phyloP scores from a whole-genome alignment of 768 basidiomycete species.

The Russula lepida region DNA sequence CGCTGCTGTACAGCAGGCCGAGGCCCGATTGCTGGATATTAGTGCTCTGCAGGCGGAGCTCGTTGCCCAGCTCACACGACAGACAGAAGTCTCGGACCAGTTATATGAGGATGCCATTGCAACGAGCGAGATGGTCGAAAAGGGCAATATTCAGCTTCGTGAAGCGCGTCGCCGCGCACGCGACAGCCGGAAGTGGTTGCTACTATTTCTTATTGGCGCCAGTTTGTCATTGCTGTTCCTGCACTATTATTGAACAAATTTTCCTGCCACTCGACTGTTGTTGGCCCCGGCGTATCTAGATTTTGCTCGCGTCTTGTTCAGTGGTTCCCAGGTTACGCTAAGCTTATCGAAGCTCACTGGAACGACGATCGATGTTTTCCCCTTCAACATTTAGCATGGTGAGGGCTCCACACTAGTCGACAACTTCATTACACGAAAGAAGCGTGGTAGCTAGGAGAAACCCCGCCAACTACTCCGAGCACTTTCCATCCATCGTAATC shows the following conservation, averaged over 20 bases:
- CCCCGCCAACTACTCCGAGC: not conserved
- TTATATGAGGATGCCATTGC: constrained; percentile 92
- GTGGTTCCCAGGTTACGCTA: not conserved
- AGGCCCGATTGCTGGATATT: constrained; percentile 87
- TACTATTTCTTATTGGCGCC: constrained; percentile 88
- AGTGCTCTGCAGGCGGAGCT: constrained; percentile 89
- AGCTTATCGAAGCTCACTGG: not conserved
- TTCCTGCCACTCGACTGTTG: not conserved
- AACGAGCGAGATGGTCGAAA: constrained; percentile 76
- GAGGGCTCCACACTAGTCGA: not conserved
- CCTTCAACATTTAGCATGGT: not conserved
- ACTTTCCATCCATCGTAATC: not conserved
- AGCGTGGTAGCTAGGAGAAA: not conserved
- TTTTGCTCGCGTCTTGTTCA: not conserved
- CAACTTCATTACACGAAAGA: not conserved
- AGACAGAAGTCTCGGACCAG: constrained; percentile 89
- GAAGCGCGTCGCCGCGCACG: constrained; percentile 83
- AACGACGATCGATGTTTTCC: not conserved
- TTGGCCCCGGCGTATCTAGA: not conserved
- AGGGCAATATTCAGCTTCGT: constrained; percentile 83
- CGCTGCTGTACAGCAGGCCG: constrained; percentile 85
- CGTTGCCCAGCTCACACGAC: constrained; percentile 75
- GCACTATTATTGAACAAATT: constrained; percentile 62
- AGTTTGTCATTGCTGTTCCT: constrained; percentile 87
- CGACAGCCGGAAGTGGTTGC: constrained; percentile 81